These are phyloP conservation scores for Trichoderma citrinoviride DNA, from an alignment of 2,329 filamentous ascomycete species.

Conservation along the genomic window DNA sequence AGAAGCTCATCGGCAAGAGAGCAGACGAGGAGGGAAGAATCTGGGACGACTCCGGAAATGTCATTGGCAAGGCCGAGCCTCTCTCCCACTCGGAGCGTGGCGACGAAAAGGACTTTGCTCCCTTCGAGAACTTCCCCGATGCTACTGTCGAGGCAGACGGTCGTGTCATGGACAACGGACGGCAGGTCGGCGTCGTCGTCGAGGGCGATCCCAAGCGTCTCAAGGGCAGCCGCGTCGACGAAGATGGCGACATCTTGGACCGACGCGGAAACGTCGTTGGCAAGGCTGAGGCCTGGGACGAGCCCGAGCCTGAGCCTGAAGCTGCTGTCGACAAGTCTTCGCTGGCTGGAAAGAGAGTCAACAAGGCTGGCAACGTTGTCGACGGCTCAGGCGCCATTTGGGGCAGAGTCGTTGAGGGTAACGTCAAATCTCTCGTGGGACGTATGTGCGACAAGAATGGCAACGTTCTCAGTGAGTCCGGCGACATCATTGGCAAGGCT, in stretches of 20 bases:
- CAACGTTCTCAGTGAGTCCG: constrained; percentile 69
- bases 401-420: constrained; percentile 66
- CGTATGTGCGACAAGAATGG: constrained; percentile 71
- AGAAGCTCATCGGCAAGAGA: constrained; percentile 62
- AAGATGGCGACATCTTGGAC: constrained; percentile 68
- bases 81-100: constrained; percentile 52
- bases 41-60: constrained; percentile 67
- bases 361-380: constrained; percentile 65
- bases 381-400: constrained; percentile 55
- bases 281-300: constrained; percentile 66
- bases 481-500: constrained; percentile 65
- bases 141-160: constrained; percentile 54
- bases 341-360: constrained; percentile 67
- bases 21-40: constrained; percentile 66
- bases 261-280: constrained; percentile 65
- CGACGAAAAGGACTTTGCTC: constrained; percentile 45
- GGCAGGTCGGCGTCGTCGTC: constrained; percentile 58
- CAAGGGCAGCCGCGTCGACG: constrained; percentile 63
- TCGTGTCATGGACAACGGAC: constrained; percentile 48
- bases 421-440: constrained; percentile 60
- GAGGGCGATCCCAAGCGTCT: constrained; percentile 64
- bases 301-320: constrained; percentile 46
- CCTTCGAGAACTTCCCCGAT: constrained; percentile 58
- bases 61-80: constrained; percentile 65
- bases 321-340: constrained; percentile 59